These are phyloP conservation scores for Trichosporon coremiiforme DNA, from an alignment of 1,284 basidiomycete species.

Conservation along the genomic window DNA sequence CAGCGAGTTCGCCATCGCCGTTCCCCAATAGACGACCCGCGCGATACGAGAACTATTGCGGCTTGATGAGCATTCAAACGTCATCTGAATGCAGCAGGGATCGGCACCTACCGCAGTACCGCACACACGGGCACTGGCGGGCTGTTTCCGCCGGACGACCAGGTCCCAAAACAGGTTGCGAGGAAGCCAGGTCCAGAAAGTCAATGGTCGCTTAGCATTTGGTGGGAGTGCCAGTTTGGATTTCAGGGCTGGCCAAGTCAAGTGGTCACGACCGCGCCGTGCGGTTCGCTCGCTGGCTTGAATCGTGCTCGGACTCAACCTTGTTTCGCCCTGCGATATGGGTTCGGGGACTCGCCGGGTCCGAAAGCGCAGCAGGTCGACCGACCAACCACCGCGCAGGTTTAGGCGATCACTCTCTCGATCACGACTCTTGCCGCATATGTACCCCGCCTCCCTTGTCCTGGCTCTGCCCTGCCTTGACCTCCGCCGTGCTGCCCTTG, in stretches of 20 bases:
- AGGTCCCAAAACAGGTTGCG: background rate
- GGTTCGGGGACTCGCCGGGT: background rate
- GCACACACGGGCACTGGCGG: background rate
- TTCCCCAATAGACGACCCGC: background rate
- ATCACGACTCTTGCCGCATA: background rate
- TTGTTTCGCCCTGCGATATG: background rate
- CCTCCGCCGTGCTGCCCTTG: background rate
- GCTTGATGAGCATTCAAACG: background rate
- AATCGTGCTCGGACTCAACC: constrained; percentile 5
- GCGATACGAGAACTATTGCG: background rate
- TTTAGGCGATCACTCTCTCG: background rate
- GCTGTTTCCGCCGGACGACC: background rate
- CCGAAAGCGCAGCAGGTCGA: background rate
- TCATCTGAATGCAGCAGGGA: background rate
- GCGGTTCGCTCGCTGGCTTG: no score
- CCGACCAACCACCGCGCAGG: background rate
- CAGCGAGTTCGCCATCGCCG: background rate
- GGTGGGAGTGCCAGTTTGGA: background rate
- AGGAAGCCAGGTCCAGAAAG: background rate
- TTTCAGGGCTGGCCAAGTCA: background rate
- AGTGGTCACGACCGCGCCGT: no score
- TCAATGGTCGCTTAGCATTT: background rate
- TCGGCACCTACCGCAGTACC: background rate
- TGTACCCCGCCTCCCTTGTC: background rate
- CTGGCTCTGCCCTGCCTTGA: background rate